Conservation (phyloP, 306 rosid species). For the Begonia fuchsioides region DNA sequence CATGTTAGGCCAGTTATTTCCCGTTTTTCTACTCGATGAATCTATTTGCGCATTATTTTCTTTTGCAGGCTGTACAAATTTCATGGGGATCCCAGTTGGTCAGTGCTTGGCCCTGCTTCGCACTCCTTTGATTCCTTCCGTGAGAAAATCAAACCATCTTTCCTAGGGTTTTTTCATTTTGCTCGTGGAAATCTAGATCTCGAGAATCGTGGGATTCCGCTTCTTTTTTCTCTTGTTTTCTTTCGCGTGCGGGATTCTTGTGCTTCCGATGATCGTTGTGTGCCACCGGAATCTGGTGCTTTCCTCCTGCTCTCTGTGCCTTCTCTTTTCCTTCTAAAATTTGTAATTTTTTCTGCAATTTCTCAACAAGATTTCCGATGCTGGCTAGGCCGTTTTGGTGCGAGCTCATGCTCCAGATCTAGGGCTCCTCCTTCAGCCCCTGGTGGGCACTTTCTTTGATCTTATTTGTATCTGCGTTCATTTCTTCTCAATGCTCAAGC, state of each 20-base stretch:
- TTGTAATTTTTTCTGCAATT: conserved; percentile 7
- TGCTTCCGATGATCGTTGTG: background rate
- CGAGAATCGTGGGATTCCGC: background rate
- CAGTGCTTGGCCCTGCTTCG: no score
- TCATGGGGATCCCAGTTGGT: no score
- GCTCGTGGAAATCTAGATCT: conserved; percentile 2
- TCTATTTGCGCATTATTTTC: no score
- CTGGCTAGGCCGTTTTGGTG: conserved; percentile 8
- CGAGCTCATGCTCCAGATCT: conserved; percentile 30
- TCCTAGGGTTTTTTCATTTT: no score
- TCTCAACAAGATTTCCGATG: conserved; percentile 13
- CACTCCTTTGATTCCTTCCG: no score
- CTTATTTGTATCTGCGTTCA: conserved; percentile 14
- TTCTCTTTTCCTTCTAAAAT: background rate
- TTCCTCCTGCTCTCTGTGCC: no score
- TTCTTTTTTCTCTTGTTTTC: background rate
- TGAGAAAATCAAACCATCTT: no score
- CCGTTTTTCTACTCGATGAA: no score
- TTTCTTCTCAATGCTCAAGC: conserved; percentile 65
- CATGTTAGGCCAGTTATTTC: no score
- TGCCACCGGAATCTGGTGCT: background rate
- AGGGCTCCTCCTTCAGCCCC: conserved; percentile 40
- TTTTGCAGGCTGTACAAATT: no score
- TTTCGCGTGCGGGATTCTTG: background rate
- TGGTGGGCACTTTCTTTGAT: conserved; percentile 9